phyloP scores from a whole-genome alignment of 2,329 filamentous ascomycete genomes.

The Bisporella sp. region DNA sequence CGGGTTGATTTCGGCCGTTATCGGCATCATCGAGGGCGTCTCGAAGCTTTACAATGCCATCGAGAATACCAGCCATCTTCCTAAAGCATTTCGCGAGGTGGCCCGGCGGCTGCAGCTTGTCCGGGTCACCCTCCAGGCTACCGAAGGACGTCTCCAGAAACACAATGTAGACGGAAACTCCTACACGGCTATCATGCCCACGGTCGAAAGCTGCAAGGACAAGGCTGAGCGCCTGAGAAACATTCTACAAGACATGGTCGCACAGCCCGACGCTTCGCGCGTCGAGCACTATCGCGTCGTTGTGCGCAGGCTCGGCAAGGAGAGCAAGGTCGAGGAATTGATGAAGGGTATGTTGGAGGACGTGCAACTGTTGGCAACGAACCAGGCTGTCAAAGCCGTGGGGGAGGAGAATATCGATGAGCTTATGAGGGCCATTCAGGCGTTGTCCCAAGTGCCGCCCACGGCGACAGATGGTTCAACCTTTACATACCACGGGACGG shows the following conservation, averaged over 20 bases:
- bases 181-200: slow-evolving; percentile 8
- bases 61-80: slow-evolving; percentile 17
- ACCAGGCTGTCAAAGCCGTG: slow-evolving; percentile 5
- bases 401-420: slow-evolving; percentile 3
- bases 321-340: slow-evolving; percentile 18
- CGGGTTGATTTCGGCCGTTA: slow-evolving; percentile 23
- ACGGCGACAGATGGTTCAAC: slow-evolving; percentile 7
- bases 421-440: slow-evolving; percentile 6
- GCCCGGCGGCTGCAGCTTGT: slow-evolving; percentile 20
- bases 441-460: not conserved
- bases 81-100: slow-evolving; percentile 21
- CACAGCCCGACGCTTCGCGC: slow-evolving; percentile 8
- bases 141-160: slow-evolving; percentile 5
- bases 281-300: slow-evolving; percentile 15
- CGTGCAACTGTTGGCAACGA: slow-evolving; percentile 17
- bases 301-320: slow-evolving; percentile 17
- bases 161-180: slow-evolving; percentile 2
- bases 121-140: slow-evolving; percentile 12
- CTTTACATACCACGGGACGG: too few relatives aligned
- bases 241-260: slow-evolving; percentile 17
- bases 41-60: slow-evolving; percentile 21
- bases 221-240: slow-evolving; percentile 15
- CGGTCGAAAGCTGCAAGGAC: slow-evolving; percentile 17
- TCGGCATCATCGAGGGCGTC: slow-evolving; percentile 22
- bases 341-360: slow-evolving; percentile 24